Base-by-base conservation (phyloP, 352 stramenopile genomes). In the Phytophthora citrophthora region DNA sequence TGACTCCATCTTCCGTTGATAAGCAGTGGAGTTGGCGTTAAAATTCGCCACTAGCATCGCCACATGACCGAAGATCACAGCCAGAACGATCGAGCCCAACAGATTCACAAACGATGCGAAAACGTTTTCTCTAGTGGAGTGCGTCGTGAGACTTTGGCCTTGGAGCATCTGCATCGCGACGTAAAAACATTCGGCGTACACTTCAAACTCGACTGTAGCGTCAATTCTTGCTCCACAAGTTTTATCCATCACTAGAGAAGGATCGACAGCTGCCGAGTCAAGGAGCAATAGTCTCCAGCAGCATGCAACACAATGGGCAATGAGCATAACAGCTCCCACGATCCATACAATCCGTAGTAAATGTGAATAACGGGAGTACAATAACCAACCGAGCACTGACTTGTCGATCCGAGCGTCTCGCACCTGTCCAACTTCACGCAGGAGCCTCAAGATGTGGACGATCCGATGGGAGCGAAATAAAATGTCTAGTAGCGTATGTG, bases 51-150 rank as follows among this genome's bases (percentile, higher is more conserved):
- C 77, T 11, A 88, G 66, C 54, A 90, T 77, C 0, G 68, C 70
- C 20, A 90, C 77, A n/a, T 89, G 56, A 45, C 79, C 81, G 44
- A 86, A 89, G 20, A 88, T 74, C 13, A 83, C 68, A n/a, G 80
- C 78, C 24, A 88, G 56, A 3, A 83, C 46, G 20, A 89, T 65
- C 1, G 80, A 80, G 1, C 76, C 76, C 16, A 81, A 16, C 6
- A 88, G 54, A 36, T 85, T 76, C 2, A 74, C 62, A 40, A 76
- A 62, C 5, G 64, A 77, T 3, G 64, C 62, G 29, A 83, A 85
- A 0, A 72, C 43, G 34, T 83, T 75, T 34, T 90, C 74, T 8
- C 39, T 20, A 2, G 68, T 46, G 0, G 61, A 68, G 18, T 65
- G 43, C 0, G 72, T 70, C 0, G 49, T 34, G 11, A 83, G 45